Percentiles rank a stretch among this genome's conserved stretches.
Evolutionary conservation across 208 protist species (phyloP).

Genomic region (Wallacemonas collosoma): DNA sequence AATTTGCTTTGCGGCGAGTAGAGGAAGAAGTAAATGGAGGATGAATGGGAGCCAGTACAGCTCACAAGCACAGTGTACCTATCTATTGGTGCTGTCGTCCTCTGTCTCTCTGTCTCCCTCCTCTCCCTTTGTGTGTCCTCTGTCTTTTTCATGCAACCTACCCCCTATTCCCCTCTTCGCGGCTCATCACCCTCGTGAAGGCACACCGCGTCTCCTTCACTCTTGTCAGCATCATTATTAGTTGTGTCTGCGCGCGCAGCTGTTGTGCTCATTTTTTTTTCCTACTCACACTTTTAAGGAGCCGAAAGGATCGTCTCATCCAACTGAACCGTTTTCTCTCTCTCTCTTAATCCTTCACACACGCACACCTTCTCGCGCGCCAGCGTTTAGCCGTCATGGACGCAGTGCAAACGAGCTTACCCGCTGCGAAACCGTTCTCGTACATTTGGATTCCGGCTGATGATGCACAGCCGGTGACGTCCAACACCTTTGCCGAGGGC

Average conservation of each 20-base stretch:
- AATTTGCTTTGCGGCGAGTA: too few species aligned
- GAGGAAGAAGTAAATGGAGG: too few species aligned
- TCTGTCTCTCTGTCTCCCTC: background rate
- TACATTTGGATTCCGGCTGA: conserved; percentile 80
- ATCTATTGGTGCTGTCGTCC: too few species aligned
- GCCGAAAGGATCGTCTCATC: conserved; percentile 11
- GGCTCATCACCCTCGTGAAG: background rate
- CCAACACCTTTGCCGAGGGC: conserved; percentile 53
- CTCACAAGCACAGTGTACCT: too few species aligned
- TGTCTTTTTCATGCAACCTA: too few species aligned
- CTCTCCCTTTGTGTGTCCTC: background rate
- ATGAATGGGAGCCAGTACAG: too few species aligned
- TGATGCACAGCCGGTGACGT: conserved; percentile 33
- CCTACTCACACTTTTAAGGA: background rate
- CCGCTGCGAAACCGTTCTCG: conserved; percentile 58
- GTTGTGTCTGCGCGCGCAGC: too few species aligned
- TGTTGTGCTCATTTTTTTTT: background rate
- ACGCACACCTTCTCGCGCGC: conserved; percentile 6
- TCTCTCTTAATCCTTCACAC: too few species aligned
- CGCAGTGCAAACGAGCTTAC: conserved; percentile 26
- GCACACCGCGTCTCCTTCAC: too few species aligned
- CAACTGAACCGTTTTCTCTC: conserved; percentile 4
- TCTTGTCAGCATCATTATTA: too few species aligned
- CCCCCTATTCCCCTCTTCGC: background rate
- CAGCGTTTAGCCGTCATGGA: background rate